Evolutionary conservation across 805 yeast genomes (phyloP), one percentile per base, ranked within the genome.

Genomic region (Millerozyma miso): DNA sequence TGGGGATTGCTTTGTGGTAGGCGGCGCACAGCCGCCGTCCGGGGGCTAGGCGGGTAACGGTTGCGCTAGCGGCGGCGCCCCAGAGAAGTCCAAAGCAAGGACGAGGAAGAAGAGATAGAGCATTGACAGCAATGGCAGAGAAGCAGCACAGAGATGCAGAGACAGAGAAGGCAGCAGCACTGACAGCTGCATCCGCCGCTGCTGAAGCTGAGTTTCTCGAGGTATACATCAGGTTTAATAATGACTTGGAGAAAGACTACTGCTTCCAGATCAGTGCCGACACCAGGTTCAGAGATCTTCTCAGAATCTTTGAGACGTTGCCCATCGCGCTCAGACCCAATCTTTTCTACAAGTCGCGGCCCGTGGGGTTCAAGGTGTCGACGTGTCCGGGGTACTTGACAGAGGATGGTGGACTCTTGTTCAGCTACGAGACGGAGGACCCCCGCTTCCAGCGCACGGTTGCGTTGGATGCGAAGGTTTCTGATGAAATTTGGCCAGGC

Each of bases 191-290:
- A 7, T 6, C 10, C 10, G 10, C 10, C 29, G 10, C 29, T 10
- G 10, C 6, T 7, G 29, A 23, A 10, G 29, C 10, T 6, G 65
- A 60, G 19, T 63, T 52, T 54, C 48, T 69, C 39, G 85, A 79
- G 49, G 57, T 77, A 33, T 89, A 80, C 67, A 63, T 93, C 50
- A 84, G 99, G 46, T 80, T 91, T 76, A 88, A 87, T 59, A 84
- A 79, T 45, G 96, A 90, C 57, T 62, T 69, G 38, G 97, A 88
- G 55, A 85, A 85, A 61, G 99, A 91, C 61, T 90, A 88, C 65
- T 87, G 96, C 54, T 88, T 91, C 69, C 82, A 79, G 51, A 78
- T 89, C n/a, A 71, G 75, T 18, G 65, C 78, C 15, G 70, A 71
- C 20, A 77, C 80, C 42, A 77, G 80, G 4, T 81, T 90, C 51